Conservation (phyloP, 2,329 filamentous ascomycete species). For the Chalara sp. region DNA sequence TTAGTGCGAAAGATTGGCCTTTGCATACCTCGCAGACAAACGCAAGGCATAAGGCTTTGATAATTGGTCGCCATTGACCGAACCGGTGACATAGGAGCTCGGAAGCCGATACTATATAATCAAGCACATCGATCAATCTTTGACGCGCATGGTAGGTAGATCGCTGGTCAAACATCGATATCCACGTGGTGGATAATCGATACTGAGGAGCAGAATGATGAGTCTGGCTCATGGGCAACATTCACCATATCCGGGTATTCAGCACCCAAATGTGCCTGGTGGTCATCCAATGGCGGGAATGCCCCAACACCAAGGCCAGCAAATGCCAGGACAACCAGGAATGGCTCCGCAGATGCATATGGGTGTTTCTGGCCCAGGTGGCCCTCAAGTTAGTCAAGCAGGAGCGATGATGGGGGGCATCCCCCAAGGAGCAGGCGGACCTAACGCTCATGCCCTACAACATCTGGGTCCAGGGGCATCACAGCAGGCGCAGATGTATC, state of each 20-base stretch:
- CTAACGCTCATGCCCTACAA: conserved; percentile 63
- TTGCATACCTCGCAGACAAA: too few species aligned
- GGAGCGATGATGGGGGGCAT: conserved; percentile 68
- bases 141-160: conserved; percentile 20
- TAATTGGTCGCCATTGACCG: too few species aligned
- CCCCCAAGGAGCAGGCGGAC: conserved; percentile 54
- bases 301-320: conserved; percentile 55
- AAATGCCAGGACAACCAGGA: conserved; percentile 53
- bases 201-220: conserved; percentile 57
- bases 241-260: conserved; percentile 68
- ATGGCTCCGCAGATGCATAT: conserved; percentile 69
- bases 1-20: too few species aligned
- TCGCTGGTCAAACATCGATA: conserved; percentile 38
- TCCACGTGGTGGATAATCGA: conserved; percentile 50
- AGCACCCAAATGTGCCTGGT: conserved; percentile 59
- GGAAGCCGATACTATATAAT: too few species aligned
- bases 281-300: conserved; percentile 48
- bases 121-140: neutral
- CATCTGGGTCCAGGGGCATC: conserved; percentile 53
- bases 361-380: conserved; percentile 64
- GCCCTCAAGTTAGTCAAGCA: conserved; percentile 62
- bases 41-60: too few species aligned
- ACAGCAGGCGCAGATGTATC: conserved; percentile 29
- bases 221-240: conserved; percentile 56
- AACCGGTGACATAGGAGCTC: too few species aligned